Evolutionary conservation across 768 basidiomycete species (phyloP).

Genomic region (Suillus tomentosus): DNA sequence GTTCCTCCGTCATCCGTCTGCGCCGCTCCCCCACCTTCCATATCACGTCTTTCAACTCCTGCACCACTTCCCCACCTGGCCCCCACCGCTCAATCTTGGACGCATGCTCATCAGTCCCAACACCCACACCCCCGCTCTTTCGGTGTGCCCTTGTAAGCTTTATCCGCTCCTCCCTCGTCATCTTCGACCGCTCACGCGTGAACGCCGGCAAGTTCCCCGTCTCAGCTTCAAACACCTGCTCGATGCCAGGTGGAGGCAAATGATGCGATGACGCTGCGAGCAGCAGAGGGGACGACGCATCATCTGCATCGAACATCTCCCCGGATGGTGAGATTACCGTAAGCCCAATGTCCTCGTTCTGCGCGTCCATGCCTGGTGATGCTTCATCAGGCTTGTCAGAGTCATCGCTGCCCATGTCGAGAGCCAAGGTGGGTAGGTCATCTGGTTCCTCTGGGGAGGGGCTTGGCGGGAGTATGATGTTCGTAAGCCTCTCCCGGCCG

Average conservation of each 20-base stretch:
- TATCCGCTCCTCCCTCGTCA: conserved; percentile 79
- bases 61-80: conserved; percentile 77
- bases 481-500: conserved; percentile 64
- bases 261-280: conserved; percentile 51
- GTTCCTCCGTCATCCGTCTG: conserved; percentile 46
- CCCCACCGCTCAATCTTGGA: conserved; percentile 56
- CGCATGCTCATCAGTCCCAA: conserved; percentile 24
- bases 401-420: conserved; percentile 53
- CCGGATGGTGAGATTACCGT: conserved; percentile 25
- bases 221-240: conserved; percentile 85
- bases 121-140: conserved; percentile 39
- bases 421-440: conserved; percentile 51
- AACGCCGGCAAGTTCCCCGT: conserved; percentile 37
- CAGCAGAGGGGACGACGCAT: conserved; percentile 58
- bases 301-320: conserved; percentile 42
- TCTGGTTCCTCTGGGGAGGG: conserved; percentile 38
- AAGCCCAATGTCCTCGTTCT: conserved; percentile 13
- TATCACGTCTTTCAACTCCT: conserved; percentile 84
- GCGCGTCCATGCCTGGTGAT: conserved; percentile 37
- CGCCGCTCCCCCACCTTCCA: conserved; percentile 80
- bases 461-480: conserved; percentile 51
- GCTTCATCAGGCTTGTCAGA: conserved; percentile 51
- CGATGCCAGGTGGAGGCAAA: conserved; percentile 66
- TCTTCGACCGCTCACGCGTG: conserved; percentile 59
- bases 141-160: conserved; percentile 54